phyloP scores from a whole-genome alignment of 768 basidiomycete species.

The Auriscalpium microsporum region DNA sequence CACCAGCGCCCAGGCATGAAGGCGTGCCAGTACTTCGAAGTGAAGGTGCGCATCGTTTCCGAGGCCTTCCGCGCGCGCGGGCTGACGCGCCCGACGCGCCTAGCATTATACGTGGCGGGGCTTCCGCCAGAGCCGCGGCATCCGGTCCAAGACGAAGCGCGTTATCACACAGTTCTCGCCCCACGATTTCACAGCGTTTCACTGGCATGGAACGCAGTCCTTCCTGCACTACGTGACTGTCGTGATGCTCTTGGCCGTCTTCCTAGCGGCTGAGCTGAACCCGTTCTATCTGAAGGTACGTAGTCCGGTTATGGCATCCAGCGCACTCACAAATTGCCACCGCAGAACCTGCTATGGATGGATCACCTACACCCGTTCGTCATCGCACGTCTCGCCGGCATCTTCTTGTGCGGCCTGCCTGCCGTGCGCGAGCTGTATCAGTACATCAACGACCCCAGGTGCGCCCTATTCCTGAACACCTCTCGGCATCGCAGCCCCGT shows the following conservation, averaged over 20 bases:
- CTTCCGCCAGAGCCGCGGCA: constrained; percentile 64
- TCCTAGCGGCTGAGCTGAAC: constrained; percentile 78
- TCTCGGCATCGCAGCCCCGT: neutral
- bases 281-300: constrained; percentile 82
- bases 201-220: constrained; percentile 73
- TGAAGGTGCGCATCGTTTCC: constrained; percentile 30
- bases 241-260: constrained; percentile 65
- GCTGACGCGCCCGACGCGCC: constrained; percentile 8
- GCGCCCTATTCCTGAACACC: constrained; percentile 18
- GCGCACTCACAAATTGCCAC: neutral
- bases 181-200: constrained; percentile 81
- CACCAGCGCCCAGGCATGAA: constrained; percentile 56
- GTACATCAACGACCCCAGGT: constrained; percentile 79
- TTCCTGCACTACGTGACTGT: constrained; percentile 71
- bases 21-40: constrained; percentile 79
- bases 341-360: constrained; percentile 70
- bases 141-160: constrained; percentile 71
- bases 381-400: constrained; percentile 58
- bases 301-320: constrained; percentile 2
- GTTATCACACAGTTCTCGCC: constrained; percentile 81
- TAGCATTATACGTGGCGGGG: constrained; percentile 86
- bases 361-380: constrained; percentile 85
- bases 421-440: constrained; percentile 79
- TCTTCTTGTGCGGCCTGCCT: constrained; percentile 82
- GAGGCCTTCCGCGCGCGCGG: neutral